A percentile compares a stretch with the other conserved stretches of the same genome.
phyloP scores from a whole-genome alignment of 139 green algal species.

The Pleodorina starrii region DNA sequence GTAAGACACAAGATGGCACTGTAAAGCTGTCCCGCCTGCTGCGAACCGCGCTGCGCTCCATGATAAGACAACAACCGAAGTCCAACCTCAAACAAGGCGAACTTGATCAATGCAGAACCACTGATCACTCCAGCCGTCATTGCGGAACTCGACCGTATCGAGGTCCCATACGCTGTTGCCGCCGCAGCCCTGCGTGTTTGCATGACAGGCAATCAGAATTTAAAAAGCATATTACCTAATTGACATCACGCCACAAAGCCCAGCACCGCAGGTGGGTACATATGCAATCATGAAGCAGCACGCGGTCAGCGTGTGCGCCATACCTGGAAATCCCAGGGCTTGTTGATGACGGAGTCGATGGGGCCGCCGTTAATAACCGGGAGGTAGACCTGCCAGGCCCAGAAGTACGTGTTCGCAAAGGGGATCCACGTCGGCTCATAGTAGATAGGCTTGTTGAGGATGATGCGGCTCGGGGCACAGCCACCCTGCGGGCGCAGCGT shows the following conservation, averaged over 20 bases:
- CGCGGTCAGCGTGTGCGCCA: no score
- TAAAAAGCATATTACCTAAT: not conserved
- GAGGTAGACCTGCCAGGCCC: conserved; percentile 44
- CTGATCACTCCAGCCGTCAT: conserved; percentile 43
- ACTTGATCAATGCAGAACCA: conserved; percentile 58
- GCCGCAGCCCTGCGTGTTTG: conserved; percentile 52
- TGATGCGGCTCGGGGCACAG: conserved; percentile 48
- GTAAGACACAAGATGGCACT: no score
- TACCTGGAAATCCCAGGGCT: not conserved
- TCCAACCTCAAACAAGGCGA: conserved; percentile 15
- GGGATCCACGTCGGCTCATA: not conserved
- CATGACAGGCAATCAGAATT: not conserved
- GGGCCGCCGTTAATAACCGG: conserved; percentile 13
- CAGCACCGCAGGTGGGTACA: no score
- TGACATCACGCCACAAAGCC: no score
- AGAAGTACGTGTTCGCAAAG: conserved; percentile 9
- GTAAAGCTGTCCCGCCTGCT: no score
- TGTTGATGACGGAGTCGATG: conserved; percentile 7
- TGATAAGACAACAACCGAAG: no score
- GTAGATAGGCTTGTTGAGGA: conserved; percentile 43
- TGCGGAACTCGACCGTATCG: conserved; percentile 50
- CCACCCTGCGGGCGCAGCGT: conserved; percentile 48
- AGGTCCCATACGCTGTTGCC: conserved; percentile 57
- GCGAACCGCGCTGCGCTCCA: no score
- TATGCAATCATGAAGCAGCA: no score